Percentiles rank a stretch among this genome's conserved stretches.
Evolutionary conservation across 768 basidiomycete species (phyloP).

Genomic region (Hysterangium stoloniferum): DNA sequence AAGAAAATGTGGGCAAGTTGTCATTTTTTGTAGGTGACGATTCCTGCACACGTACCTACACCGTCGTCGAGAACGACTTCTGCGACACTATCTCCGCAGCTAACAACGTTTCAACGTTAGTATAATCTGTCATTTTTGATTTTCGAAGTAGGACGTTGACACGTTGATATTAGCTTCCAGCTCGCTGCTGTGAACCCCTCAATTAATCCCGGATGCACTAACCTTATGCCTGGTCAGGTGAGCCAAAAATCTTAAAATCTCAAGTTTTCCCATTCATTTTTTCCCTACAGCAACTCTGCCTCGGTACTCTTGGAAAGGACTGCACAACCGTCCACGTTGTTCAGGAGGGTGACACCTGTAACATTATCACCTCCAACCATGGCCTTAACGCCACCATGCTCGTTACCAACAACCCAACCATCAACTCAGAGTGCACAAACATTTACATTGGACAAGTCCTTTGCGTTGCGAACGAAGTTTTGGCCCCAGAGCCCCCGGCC

Average conservation of each 20-base stretch:
- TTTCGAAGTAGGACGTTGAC: not conserved
- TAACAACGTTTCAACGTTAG: slow-evolving; percentile 56
- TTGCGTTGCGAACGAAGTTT: slow-evolving; percentile 36
- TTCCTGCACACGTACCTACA: slow-evolving; percentile 57
- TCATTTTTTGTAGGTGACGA: not conserved
- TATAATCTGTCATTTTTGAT: slow-evolving; percentile 19
- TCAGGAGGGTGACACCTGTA: slow-evolving; percentile 48
- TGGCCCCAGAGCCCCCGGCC: slow-evolving; percentile 37
- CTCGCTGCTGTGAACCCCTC: slow-evolving; percentile 43
- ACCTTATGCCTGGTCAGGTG: slow-evolving; percentile 41
- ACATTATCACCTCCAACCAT: slow-evolving; percentile 31
- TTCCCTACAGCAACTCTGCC: slow-evolving; percentile 38
- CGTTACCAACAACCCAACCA: slow-evolving; percentile 66
- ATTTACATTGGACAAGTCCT: slow-evolving; percentile 76
- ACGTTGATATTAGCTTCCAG: slow-evolving; percentile 48
- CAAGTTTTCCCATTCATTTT: not conserved
- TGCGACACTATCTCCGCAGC: slow-evolving; percentile 63
- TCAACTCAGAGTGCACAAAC: slow-evolving; percentile 48
- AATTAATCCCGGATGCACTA: slow-evolving; percentile 49
- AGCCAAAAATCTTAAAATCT: not conserved
- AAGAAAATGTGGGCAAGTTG: not conserved
- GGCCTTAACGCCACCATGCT: slow-evolving; percentile 49
- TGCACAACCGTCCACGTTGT: slow-evolving; percentile 58
- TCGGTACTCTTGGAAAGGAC: slow-evolving; percentile 52
- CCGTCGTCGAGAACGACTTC: slow-evolving; percentile 47